Percentiles rank a stretch among this genome's conserved stretches.
Conservation (phyloP, 106 monocot genomes). For the Allium fistulosum region DNA sequence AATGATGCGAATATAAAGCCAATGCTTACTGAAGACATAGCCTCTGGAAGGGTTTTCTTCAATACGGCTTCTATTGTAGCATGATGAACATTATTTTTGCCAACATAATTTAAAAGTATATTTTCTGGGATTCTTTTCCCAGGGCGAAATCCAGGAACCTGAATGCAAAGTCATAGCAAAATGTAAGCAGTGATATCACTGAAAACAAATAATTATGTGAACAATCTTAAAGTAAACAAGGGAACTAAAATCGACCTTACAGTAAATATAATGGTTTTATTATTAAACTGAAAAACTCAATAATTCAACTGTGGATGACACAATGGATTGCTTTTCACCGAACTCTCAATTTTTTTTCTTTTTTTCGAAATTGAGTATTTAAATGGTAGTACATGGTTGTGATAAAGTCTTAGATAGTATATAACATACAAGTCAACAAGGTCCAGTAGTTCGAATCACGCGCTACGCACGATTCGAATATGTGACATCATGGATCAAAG, state of each 20-base stretch:
- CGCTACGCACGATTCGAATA: too few relatives aligned
- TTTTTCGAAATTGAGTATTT: too few relatives aligned
- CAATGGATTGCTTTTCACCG: too few relatives aligned
- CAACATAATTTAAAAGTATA: constrained; percentile 70
- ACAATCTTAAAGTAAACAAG: background rate
- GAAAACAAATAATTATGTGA: background rate
- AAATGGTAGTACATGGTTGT: too few relatives aligned
- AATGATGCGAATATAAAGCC: background rate
- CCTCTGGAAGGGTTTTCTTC: constrained; percentile 81
- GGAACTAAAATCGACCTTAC: background rate
- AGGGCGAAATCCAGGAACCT: constrained; percentile 98
- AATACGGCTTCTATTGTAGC: constrained; percentile 86
- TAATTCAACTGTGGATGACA: too few relatives aligned
- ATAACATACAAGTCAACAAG: too few relatives aligned
- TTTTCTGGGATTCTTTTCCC: constrained; percentile 91
- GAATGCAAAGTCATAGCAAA: constrained; percentile 1
- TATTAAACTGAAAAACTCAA: too few relatives aligned
- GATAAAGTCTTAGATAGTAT: too few relatives aligned
- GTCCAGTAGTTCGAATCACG: too few relatives aligned
- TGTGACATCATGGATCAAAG: too few relatives aligned
- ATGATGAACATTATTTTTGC: constrained; percentile 50
- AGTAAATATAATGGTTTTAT: too few relatives aligned
- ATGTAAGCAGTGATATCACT: background rate
- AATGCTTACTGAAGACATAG: constrained; percentile 60
- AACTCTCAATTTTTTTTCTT: too few relatives aligned